Evolutionary conservation across 2,329 filamentous ascomycete genomes (phyloP), one percentile per base, ranked within the genome.

Genomic region (Penicillium sp.): DNA sequence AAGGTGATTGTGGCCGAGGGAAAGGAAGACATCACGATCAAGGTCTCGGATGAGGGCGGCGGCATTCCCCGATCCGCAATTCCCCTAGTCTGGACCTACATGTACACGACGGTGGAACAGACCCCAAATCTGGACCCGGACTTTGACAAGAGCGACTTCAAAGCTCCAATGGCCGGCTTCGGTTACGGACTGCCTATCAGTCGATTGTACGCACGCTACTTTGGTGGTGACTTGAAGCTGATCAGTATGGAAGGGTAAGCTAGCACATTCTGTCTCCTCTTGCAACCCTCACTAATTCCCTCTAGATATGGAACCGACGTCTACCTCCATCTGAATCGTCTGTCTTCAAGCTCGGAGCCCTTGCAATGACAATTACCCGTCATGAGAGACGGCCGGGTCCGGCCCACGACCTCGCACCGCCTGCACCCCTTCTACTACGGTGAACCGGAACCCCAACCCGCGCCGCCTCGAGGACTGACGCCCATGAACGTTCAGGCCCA

Each of bases 1-100:
- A 97, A 98, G 73, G 92, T 99, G 52, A 96, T 99, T 59, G 92
- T 99, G 29, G 95, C 95, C 31, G 93, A 99, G 77, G 95, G 95
- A 57, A 93, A 95, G 74, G 95, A 99, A 77, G 95, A 99, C 71
- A 99, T 99, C 69, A 99, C 95, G 5, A 97, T 99, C 81, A 99
- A 99, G 79, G 90, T 99, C 67, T 91, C 90, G 4, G 95, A 99
- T 74, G 95, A 99, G 78, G 95, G 95, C 57, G 95, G 95, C 62
- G 95, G 95, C 60, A 98, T 99, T 52, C 92, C 95, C 0, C 83
- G 95, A 68, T 96, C 90, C 68, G 86, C 91, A 52, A 98, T 99
- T 62, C 95, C 95, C 5, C 83, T 99, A 14, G 95, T 98, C n/a
- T 99, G 95, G 95, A 99, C 95, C 13, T 99, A 99, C 76, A 99